Evolutionary conservation across 2,329 filamentous ascomycete genomes (phyloP).

Genomic region (Trichoderma endophyticum): DNA sequence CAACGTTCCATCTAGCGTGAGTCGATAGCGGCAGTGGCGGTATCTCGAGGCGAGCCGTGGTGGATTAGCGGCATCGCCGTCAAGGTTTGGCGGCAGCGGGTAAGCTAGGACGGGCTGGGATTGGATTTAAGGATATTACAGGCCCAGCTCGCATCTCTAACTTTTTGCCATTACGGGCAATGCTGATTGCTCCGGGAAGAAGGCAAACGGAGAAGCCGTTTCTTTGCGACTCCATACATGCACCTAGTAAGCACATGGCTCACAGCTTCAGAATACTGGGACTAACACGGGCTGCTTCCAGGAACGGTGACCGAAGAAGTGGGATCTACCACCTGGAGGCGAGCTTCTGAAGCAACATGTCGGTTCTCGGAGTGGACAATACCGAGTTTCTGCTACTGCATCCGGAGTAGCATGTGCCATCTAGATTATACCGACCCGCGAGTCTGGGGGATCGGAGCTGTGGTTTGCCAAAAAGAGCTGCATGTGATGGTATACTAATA

Average conservation of each 20-base stretch:
- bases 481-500: background rate
- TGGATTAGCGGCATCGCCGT: slow-evolving; percentile 2
- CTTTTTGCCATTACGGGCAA: background rate
- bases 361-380: background rate
- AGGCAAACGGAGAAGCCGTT: background rate
- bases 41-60: background rate
- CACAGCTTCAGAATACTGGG: background rate
- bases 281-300: background rate
- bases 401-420: background rate
- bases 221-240: background rate
- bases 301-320: background rate
- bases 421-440: background rate
- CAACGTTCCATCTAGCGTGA: background rate
- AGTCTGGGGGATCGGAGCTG: background rate
- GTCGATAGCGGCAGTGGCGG: background rate
- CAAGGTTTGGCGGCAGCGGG: background rate
- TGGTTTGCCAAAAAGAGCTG: background rate
- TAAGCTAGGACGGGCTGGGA: background rate
- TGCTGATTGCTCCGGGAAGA: background rate
- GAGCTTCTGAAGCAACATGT: background rate
- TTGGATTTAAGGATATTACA: slow-evolving; percentile 6
- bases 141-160: background rate
- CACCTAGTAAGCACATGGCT: background rate
- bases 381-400: background rate
- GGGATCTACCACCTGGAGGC: background rate